phyloP scores from a whole-genome alignment of 148 eudicot species.

The Oxyria digyna region DNA sequence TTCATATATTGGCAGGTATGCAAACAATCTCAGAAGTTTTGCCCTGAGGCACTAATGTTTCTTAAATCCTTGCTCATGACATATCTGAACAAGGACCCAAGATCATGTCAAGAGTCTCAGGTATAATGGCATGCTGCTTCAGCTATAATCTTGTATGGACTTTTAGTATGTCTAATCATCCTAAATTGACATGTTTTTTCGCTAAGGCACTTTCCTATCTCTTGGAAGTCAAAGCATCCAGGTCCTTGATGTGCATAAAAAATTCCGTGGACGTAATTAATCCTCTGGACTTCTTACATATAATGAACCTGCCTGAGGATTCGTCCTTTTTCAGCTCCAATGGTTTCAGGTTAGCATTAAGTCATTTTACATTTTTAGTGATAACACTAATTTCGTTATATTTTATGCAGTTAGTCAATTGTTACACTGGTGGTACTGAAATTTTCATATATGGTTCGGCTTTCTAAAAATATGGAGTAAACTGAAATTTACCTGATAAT shows the following conservation, averaged over 20 bases:
- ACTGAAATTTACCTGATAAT: neutral
- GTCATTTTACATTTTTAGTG: neutral
- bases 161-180: neutral
- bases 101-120: conserved; percentile 31
- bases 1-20: conserved; percentile 24
- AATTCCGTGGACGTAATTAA: conserved; percentile 32
- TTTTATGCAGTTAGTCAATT: neutral
- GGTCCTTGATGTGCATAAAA: conserved; percentile 39
- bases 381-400: neutral
- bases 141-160: neutral
- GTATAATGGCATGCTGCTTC: conserved; percentile 18
- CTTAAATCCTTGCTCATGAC: conserved; percentile 50
- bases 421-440: neutral
- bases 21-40: conserved; percentile 67
- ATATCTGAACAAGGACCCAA: conserved; percentile 35
- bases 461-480: neutral
- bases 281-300: conserved; percentile 50
- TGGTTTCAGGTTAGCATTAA: conserved; percentile 45
- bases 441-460: neutral
- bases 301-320: conserved; percentile 72
- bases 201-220: conserved; percentile 37
- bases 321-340: conserved; percentile 54
- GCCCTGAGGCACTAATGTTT: conserved; percentile 74
- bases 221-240: conserved; percentile 44
- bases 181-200: conserved; percentile 10